A percentile compares a stretch with the other conserved stretches of the same genome.
Evolutionary conservation across 148 eudicot species (phyloP).

Genomic region (Cornus kousa): DNA sequence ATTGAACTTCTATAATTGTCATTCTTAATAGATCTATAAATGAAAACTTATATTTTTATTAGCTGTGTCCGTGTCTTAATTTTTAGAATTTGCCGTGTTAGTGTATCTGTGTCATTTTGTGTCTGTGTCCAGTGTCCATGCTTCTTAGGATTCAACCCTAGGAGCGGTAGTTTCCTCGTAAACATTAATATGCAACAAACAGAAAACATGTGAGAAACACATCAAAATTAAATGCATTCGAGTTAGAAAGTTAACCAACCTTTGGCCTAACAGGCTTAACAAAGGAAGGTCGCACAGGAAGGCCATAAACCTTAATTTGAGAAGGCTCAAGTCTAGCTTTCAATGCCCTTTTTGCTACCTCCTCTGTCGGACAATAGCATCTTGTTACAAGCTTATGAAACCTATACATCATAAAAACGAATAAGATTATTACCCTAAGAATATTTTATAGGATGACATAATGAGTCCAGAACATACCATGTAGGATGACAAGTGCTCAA

Average conservation of each 20-base stretch:
- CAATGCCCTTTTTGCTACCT: conserved; percentile 80
- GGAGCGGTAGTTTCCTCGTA: neutral
- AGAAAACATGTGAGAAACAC: neutral
- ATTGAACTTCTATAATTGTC: no score
- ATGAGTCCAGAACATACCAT: conserved; percentile 47
- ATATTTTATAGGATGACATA: neutral
- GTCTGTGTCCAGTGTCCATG: no score
- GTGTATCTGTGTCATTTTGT: no score
- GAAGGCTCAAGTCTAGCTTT: conserved; percentile 84
- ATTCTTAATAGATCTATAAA: no score
- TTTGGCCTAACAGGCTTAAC: conserved; percentile 77
- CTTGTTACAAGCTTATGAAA: conserved; percentile 99
- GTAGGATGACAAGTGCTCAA: conserved; percentile 97
- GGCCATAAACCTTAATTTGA: conserved; percentile 93
- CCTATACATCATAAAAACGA: conserved; percentile 37
- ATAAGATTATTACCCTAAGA: conserved; percentile 9
- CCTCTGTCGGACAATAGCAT: conserved; percentile 95
- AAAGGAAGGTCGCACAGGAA: conserved; percentile 96
- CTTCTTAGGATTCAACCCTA: neutral
- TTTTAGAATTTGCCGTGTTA: no score
- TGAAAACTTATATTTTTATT: no score
- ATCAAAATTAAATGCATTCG: neutral
- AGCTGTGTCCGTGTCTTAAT: no score
- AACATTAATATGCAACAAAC: neutral
- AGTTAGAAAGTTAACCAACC: conserved; percentile 40